Percentiles rank a stretch among this genome's conserved stretches.
Conservation (phyloP, 768 basidiomycete species). For the Leccinellum rugosiceps region DNA sequence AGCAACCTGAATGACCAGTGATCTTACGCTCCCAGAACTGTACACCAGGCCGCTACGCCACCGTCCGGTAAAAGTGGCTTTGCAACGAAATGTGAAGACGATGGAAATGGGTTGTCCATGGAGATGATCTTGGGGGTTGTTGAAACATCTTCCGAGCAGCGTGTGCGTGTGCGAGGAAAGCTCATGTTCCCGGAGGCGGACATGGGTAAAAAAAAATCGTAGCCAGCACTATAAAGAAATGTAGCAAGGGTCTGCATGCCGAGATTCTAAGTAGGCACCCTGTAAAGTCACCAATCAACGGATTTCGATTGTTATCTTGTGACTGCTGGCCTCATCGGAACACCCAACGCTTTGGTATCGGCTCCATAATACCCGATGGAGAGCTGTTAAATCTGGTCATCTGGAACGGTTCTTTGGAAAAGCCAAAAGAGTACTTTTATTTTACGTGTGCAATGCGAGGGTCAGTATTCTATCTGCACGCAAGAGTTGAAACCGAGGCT, state of each 20-base stretch:
- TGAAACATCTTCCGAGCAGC: neutral
- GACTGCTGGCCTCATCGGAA: neutral
- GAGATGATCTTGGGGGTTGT: neutral
- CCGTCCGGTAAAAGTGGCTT: constrained; percentile 11
- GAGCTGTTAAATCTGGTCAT: neutral
- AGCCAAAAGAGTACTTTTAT: neutral
- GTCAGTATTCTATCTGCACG: neutral
- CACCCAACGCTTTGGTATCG: neutral
- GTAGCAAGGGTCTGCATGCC: neutral
- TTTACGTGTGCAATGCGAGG: neutral
- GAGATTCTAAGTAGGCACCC: neutral
- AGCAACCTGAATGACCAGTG: neutral
- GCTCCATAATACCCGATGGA: neutral
- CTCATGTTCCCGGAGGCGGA: neutral
- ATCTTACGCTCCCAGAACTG: constrained; percentile 26
- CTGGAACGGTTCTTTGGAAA: neutral
- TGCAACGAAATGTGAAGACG: neutral
- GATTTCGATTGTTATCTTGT: neutral
- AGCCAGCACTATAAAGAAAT: neutral
- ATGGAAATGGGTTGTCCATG: neutral
- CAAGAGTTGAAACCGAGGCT: neutral
- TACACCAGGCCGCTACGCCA: constrained; percentile 24
- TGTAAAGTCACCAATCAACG: neutral
- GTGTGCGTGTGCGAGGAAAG: neutral
- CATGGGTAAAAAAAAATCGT: neutral